Conservation (phyloP, 2,329 filamentous ascomycete species). For the Aureobasidium sp. region DNA sequence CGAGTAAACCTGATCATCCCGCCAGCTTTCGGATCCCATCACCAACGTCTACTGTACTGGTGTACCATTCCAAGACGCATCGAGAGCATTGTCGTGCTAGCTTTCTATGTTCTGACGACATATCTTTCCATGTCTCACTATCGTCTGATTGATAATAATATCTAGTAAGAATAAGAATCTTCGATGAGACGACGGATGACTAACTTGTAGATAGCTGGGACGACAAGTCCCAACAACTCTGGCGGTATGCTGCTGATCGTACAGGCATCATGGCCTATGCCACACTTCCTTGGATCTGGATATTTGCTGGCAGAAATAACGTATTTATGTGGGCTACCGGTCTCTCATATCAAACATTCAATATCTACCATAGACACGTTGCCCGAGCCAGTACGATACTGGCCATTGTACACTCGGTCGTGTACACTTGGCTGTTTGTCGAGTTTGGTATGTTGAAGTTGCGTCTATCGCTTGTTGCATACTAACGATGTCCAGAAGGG, state of each 20-base stretch:
- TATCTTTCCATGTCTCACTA: conserved; percentile 41
- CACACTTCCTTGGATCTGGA: conserved; percentile 58
- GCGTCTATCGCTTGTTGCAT: conserved; percentile 14
- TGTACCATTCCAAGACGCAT: conserved; percentile 44
- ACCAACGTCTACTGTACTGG: conserved; percentile 36
- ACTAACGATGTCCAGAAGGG: neutral
- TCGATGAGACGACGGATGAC: neutral
- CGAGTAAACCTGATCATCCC: conserved; percentile 37
- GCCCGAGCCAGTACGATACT: conserved; percentile 56
- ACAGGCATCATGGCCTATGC: conserved; percentile 58
- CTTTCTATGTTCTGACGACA: conserved; percentile 41
- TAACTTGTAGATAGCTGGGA: conserved; percentile 22
- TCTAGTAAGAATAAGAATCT: conserved; percentile 37
- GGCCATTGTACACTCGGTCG: conserved; percentile 56
- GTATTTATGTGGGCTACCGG: conserved; percentile 59
- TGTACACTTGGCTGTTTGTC: conserved; percentile 40
- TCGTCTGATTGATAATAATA: conserved; percentile 39
- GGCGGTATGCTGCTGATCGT: conserved; percentile 55
- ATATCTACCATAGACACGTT: conserved; percentile 60
- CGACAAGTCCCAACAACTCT: conserved; percentile 31
- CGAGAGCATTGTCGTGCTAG: conserved; percentile 38
- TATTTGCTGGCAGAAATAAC: conserved; percentile 63
- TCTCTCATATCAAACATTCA: conserved; percentile 62
- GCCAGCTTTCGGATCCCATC: conserved; percentile 36
- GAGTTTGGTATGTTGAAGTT: conserved; percentile 24